Percentiles rank a stretch among this genome's conserved stretches.
Evolutionary conservation across 768 basidiomycete genomes (phyloP).

Genomic region (Suillus decipiens): DNA sequence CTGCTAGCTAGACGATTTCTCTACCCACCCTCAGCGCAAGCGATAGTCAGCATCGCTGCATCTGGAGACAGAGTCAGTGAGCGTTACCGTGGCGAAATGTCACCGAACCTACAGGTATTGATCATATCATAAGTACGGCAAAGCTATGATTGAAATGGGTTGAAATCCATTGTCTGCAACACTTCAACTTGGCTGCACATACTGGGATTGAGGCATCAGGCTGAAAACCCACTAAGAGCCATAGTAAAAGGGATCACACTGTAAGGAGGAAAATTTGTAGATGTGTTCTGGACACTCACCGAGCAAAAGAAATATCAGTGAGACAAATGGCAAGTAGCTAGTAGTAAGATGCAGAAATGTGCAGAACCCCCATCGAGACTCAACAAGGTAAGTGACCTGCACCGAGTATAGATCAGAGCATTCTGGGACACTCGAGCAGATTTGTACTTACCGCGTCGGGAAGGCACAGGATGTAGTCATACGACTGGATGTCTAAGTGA

Average conservation of each 20-base stretch:
- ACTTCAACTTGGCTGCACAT: not conserved
- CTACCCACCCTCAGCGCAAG: not conserved
- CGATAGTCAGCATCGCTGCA: not conserved
- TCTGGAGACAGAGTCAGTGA: not conserved
- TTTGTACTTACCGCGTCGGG: not conserved
- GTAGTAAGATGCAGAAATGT: not conserved
- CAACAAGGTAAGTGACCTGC: conserved; percentile 38
- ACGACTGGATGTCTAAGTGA: not conserved
- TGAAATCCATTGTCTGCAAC: not conserved
- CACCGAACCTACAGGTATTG: not conserved
- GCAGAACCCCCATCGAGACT: conserved; percentile 18
- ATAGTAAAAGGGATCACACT: not conserved
- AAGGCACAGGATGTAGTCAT: not conserved
- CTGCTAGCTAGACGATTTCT: not conserved
- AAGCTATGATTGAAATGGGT: not conserved
- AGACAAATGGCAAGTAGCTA: not conserved
- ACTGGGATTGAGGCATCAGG: not conserved
- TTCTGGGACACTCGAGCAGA: not conserved
- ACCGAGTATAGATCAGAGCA: not conserved
- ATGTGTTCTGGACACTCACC: conserved; percentile 11
- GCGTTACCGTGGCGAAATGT: not conserved
- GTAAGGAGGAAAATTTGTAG: not conserved
- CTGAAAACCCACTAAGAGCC: not conserved
- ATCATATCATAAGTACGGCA: not conserved
- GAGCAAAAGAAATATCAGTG: not conserved